Conservation (phyloP, 257 asterid species). For the Cynanchum wilfordii region DNA sequence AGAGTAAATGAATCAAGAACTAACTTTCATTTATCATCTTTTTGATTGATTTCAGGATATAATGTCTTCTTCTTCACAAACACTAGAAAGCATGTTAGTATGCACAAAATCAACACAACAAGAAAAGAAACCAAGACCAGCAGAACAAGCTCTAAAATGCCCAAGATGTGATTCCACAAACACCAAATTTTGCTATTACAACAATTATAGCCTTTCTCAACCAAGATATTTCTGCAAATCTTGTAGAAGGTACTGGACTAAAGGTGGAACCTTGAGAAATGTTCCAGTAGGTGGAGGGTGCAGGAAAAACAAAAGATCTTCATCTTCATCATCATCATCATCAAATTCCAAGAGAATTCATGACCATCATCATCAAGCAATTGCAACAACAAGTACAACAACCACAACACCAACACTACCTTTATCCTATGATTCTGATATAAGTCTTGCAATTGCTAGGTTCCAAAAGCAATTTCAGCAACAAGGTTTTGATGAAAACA, state of each 20-base stretch:
- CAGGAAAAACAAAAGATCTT: constrained; percentile 58
- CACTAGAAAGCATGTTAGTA: constrained; percentile 74
- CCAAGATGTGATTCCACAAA: constrained; percentile 87
- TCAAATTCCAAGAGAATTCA: constrained; percentile 27
- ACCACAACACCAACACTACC: constrained; percentile 14
- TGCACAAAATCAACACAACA: constrained; percentile 52
- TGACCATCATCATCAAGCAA: constrained; percentile 52
- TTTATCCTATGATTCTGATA: constrained; percentile 45
- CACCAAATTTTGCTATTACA: constrained; percentile 96
- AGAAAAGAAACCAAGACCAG: constrained; percentile 69
- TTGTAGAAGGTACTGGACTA: constrained; percentile 94
- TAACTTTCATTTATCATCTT: not conserved
- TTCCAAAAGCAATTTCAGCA: constrained; percentile 53
- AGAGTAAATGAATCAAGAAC: no score
- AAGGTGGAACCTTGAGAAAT: constrained; percentile 84
- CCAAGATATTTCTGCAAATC: constrained; percentile 94
- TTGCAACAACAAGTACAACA: constrained; percentile 18
- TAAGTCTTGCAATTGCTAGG: constrained; percentile 55
- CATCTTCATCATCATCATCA: constrained; percentile 45
- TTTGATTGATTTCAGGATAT: constrained; percentile 41
- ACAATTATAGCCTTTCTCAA: constrained; percentile 92
- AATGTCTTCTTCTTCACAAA: constrained; percentile 34
- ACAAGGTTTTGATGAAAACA: constrained; percentile 23
- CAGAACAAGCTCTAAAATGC: constrained; percentile 67
- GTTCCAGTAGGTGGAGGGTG: constrained; percentile 98